Conservation (phyloP, 2,329 filamentous ascomycete species). For the Coniochaeta ligniaria region DNA sequence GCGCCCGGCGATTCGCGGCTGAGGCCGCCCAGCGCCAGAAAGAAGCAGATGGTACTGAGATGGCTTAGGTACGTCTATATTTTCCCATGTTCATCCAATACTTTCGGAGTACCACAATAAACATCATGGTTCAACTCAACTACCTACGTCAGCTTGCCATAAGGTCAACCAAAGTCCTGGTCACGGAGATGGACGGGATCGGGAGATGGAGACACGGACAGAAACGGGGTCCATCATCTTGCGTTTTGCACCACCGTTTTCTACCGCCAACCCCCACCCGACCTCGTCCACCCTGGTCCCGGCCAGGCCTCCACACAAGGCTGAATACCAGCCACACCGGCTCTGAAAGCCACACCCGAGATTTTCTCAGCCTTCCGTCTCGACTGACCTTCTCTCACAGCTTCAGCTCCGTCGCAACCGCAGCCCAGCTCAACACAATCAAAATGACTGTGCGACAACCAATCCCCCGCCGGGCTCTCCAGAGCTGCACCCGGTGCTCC, state of each 20-base stretch:
- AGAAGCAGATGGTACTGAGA: slow-evolving; percentile 8
- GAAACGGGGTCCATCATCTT: neutral
- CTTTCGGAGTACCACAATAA: too few relatives aligned
- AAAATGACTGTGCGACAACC: slow-evolving; percentile 4
- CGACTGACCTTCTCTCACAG: neutral
- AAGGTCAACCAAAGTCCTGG: too few relatives aligned
- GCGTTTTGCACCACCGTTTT: neutral
- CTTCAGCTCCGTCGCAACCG: neutral
- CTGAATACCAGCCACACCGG: neutral
- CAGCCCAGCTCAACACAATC: neutral
- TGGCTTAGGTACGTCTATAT: neutral
- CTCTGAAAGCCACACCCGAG: neutral
- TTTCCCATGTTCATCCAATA: too few relatives aligned
- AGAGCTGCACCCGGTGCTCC: neutral
- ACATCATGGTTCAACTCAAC: too few relatives aligned
- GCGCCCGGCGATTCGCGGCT: slow-evolving; percentile 15
- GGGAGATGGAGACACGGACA: neutral
- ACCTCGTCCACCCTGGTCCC: too few relatives aligned
- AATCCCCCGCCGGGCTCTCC: slow-evolving; percentile 1
- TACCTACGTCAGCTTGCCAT: too few relatives aligned
- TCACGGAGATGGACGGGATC: too few relatives aligned
- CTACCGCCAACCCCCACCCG: neutral
- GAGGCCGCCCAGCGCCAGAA: slow-evolving; percentile 12
- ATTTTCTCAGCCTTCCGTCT: slow-evolving; percentile 4
- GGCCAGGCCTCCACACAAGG: neutral